Evolutionary conservation across 257 asterid genomes (phyloP).

Genomic region (Pogostemon cablin): DNA sequence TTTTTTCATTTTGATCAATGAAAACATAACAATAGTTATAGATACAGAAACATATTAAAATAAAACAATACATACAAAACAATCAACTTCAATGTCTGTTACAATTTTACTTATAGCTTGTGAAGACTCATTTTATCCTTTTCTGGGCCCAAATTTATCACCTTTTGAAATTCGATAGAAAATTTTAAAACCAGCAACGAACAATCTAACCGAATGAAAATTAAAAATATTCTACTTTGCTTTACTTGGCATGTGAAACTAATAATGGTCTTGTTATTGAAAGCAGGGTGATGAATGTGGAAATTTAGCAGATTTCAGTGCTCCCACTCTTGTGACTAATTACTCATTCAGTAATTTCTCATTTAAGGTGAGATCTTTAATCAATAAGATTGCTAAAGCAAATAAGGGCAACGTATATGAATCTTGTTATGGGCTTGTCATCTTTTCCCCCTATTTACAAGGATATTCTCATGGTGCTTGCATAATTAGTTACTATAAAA

Average conservation of each 20-base stretch:
- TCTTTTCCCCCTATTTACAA: neutral
- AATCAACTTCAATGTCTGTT: neutral
- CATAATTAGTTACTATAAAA: neutral
- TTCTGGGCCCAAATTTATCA: slow-evolving; percentile 16
- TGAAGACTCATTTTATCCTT: slow-evolving; percentile 19
- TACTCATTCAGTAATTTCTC: slow-evolving; percentile 96
- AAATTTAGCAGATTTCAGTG: slow-evolving; percentile 66
- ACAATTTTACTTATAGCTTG: slow-evolving; percentile 11
- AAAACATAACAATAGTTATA: slow-evolving; percentile 9
- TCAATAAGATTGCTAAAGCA: slow-evolving; percentile 8
- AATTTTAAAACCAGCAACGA: neutral
- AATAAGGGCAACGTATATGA: slow-evolving; percentile 3
- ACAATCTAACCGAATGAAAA: neutral
- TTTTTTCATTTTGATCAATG: slow-evolving; percentile 10
- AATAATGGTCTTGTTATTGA: slow-evolving; percentile 30
- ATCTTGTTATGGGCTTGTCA: slow-evolving; percentile 18
- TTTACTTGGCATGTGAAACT: slow-evolving; percentile 15
- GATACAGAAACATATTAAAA: neutral
- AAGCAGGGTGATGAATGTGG: slow-evolving; percentile 88
- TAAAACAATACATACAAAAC: slow-evolving; percentile 7
- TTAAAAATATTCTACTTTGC: slow-evolving; percentile 4
- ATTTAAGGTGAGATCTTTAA: slow-evolving; percentile 64
- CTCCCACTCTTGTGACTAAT: slow-evolving; percentile 56
- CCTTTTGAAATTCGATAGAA: slow-evolving; percentile 6
- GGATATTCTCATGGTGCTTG: slow-evolving; percentile 2